Evolutionary conservation across 2,329 filamentous ascomycete genomes (phyloP).

Genomic region (Aspergillus hiratsukae): DNA sequence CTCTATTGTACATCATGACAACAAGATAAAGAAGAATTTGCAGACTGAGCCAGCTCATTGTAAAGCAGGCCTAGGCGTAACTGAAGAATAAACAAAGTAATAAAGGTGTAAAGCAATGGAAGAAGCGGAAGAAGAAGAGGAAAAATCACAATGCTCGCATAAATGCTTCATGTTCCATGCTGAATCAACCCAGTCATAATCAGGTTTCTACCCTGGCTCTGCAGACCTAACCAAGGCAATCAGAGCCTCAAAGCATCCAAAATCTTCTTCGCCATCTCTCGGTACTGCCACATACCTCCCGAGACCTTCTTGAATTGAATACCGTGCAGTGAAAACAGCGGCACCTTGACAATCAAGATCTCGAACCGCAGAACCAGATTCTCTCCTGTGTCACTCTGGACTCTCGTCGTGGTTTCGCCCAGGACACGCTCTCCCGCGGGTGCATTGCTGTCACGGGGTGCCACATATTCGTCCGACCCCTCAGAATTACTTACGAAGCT

Average conservation of each 20-base stretch:
- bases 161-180: constrained; percentile 23
- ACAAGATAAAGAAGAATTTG: constrained; percentile 12
- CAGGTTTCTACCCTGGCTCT: constrained; percentile 14
- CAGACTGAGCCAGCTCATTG: constrained; percentile 18
- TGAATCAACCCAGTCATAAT: constrained; percentile 15
- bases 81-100: constrained; percentile 7
- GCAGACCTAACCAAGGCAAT: constrained; percentile 15
- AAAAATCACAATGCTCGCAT: constrained; percentile 14
- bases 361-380: constrained; percentile 87
- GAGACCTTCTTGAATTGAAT: constrained; percentile 97
- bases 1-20: constrained; percentile 29
- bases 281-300: constrained; percentile 97
- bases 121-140: constrained; percentile 8
- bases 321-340: constrained; percentile 83
- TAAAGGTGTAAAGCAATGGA: not conserved
- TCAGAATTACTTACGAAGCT: constrained; percentile 84
- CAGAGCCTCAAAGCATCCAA: constrained; percentile 78
- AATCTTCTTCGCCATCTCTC: constrained; percentile 96
- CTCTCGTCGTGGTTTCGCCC: constrained; percentile 86
- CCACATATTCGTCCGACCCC: constrained; percentile 70
- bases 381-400: constrained; percentile 81
- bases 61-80: constrained; percentile 15
- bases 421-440: constrained; percentile 56
- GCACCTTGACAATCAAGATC: constrained; percentile 96
- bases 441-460: constrained; percentile 39